phyloP scores from a whole-genome alignment of 768 basidiomycete species.

The Zangia roseola region DNA sequence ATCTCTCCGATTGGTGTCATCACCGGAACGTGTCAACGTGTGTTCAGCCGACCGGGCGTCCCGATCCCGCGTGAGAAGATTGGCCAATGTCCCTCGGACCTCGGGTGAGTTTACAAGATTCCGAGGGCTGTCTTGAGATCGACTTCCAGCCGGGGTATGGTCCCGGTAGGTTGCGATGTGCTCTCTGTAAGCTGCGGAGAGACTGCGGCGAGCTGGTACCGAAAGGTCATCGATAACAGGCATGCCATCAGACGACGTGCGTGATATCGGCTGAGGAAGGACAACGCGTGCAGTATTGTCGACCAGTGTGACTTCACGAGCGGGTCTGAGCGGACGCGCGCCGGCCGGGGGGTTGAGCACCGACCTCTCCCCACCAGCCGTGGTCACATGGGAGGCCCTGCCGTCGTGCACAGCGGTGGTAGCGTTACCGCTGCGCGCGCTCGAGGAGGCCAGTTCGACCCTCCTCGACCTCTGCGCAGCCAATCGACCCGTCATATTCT shows the following conservation, averaged over 20 bases:
- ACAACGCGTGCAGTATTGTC: constrained; percentile 19
- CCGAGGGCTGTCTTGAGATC: constrained; percentile 17
- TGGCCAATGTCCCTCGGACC: constrained; percentile 23
- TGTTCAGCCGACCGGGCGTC: constrained; percentile 14
- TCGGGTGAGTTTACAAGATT: constrained; percentile 23
- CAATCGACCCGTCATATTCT: constrained; percentile 31
- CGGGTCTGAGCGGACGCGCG: constrained; percentile 14
- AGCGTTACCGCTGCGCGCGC: constrained; percentile 6
- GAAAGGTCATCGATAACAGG: constrained; percentile 20
- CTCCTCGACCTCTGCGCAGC: constrained; percentile 24
- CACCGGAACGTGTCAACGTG: not conserved
- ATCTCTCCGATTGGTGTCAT: constrained; percentile 12
- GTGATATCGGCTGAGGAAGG: constrained; percentile 23
- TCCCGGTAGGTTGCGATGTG: constrained; percentile 18
- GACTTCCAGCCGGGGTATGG: not conserved
- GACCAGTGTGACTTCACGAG: constrained; percentile 16
- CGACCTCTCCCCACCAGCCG: constrained; percentile 1
- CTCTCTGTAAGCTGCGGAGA: constrained; percentile 23
- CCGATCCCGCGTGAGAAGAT: constrained; percentile 24
- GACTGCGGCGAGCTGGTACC: constrained; percentile 14
- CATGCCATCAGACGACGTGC: constrained; percentile 23
- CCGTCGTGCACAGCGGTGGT: not conserved
- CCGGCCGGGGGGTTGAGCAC: constrained; percentile 7
- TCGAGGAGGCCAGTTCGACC: constrained; percentile 16
- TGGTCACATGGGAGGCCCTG: not conserved